Evolutionary conservation across 2,329 filamentous ascomycete genomes (phyloP), one percentile per base, ranked within the genome.

Genomic region (Epichloe festucae): DNA sequence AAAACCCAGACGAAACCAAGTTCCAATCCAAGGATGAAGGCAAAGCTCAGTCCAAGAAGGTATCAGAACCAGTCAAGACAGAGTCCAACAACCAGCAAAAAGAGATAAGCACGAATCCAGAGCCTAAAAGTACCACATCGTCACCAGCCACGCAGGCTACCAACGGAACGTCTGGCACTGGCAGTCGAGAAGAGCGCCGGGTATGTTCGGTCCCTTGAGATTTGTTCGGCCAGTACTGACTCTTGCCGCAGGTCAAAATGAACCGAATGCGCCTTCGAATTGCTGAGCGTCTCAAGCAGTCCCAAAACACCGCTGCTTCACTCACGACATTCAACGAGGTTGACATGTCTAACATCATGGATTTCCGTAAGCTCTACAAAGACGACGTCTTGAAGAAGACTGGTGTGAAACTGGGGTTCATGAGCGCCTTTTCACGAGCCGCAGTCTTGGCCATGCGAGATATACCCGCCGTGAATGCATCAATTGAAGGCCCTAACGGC

Each of bases 241-340:
- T 5, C 40, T n/a, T 35, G n/a, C 49, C 56, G 52, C 61, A 93
- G 87, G 89, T 97, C 63, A 98, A 98, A 79, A 98, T 98, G 93
- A 97, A 97, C 77, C 89, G 93, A 58, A 98, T 98, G 93, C 89
- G 93, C 58, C 81, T 97, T 55, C 85, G 93, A 56, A 98, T 97
- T 60, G 89, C 93, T 48, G 93, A 98, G 75, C 89, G 93, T 60
- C 80, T 98, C 58, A 98, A 98, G 81, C 93, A 98, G 69, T 97
- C 93, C 19, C 93, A 98, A 68, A 98, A 98, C 74, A 97, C 93
- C 2, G 91, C 93, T 48, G 93, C 93, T 44, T 95, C 93, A 4
- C 77, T 98, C 50, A 97, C 93, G 46, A 98, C 93, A 27, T 98
- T 98, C 79, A 96, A 98, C 70, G 91, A 97, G 71, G 93, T 98